Evolutionary conservation across 2,329 filamentous ascomycete genomes (phyloP), one percentile per base, ranked within the genome.

Genomic region (Mollisia scopiformis): DNA sequence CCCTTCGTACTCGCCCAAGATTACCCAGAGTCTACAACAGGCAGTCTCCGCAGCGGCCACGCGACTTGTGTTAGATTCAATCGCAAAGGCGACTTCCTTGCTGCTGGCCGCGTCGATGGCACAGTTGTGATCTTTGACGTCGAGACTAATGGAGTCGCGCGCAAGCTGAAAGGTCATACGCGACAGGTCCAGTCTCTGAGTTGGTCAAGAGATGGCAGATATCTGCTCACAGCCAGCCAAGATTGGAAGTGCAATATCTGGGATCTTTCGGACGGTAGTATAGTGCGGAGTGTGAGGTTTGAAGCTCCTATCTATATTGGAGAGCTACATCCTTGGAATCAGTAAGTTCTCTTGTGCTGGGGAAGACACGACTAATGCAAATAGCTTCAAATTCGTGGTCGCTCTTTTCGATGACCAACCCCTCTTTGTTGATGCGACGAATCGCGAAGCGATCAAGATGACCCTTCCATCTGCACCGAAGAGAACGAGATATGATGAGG

Each of bases 201-300:
- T 79, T 99, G 95, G 95, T 97, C 94, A 55, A 85, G 89, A 69
- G 92, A 93, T 77, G 94, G 95, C 27, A 86, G 92, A 67, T 98
- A 97, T 76, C 82, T 99, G 55, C 84, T 99, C 59, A 97, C 92
- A 61, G 91, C 93, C 11, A 96, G 93, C 47, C 92, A 97, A 75
- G 95, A 97, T 72, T 98, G 94, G 91, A 96, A 96, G 77, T 93
- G 91, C 65, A 93, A 97, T 54, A 82, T 99, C 0, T 99, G 95
- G 95, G 95, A 99, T 76, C 80, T 99, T 61, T 84, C 84, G 82
- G 85, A 50, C 83, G 89, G 72, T 83, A 89, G 75, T 85, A 88
- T 72, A 82, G 82, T 66, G 82, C 89, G 93, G 66, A 93, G 92
- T 68, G 90, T 97, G 69, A 90, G 93, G 67, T 97, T 99, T 72